Evolutionary conservation across 345 rosid genomes (phyloP), one percentile per base, ranked within the genome.

Genomic region (Firmiana major): DNA sequence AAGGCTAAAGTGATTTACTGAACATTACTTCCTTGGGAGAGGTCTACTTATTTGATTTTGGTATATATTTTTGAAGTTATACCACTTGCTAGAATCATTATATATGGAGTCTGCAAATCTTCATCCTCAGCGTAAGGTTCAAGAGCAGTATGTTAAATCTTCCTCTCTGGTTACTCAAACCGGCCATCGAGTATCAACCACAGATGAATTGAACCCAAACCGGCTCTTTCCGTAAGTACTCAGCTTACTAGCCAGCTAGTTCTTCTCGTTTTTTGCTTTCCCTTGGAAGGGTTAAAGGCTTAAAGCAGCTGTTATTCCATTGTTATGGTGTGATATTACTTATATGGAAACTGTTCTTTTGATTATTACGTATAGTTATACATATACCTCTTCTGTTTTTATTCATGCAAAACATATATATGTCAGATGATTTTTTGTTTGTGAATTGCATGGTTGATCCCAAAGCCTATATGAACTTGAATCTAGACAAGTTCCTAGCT

Each of bases 61-160:
- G 72, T 60, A 51, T 16, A 51, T 26, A 6, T 28, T 68, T 69
- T 57, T 51, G 60, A 43, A 58, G 74, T 28, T 48, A 11, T 9
- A 26, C 36, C 13, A 62, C n/a, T 58, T 7, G 12, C 15, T 73
- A 2, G n/a, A 21, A 66, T 2, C 19, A 13, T 19, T 22, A 85
- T 51, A 51, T 16, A 51, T 85, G 88, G 86, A 83, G 62, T 79
- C 77, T 79, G 65, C 79, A 76, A 77, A 81, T 64, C 73, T 70
- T 76, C 80, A 85, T 75, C 53, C 31, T 46, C 80, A 77, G 16
- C 75, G 68, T 53, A 83, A 80, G 70, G 74, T 63, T 60, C 79
- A 79, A 79, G 78, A 85, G 28, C 79, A 79, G 76, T 77, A 51
- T 46, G 69, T 62, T 19, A 71, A 57, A 38, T 67, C 21, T 80